Percentiles rank a stretch among this genome's conserved stretches.
phyloP scores from a whole-genome alignment of 2,329 filamentous ascomycete species.

The Neonectria hederae region DNA sequence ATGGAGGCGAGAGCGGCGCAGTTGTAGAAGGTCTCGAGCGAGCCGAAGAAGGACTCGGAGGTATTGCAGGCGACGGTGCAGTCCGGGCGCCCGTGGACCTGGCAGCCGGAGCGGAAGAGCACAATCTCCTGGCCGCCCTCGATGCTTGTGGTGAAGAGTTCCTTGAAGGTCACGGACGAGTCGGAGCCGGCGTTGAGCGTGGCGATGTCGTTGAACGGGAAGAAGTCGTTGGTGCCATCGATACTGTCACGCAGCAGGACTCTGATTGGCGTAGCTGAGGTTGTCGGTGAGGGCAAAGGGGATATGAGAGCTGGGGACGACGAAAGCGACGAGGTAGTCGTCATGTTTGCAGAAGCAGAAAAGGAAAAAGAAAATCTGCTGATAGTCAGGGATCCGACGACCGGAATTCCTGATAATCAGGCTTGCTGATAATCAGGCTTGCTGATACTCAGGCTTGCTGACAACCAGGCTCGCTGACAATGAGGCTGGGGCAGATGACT shows the following conservation, averaged over 20 bases:
- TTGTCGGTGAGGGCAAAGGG: slow-evolving; percentile 21
- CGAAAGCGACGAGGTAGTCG: slow-evolving; percentile 22
- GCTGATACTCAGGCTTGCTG: background rate
- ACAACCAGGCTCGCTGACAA: background rate
- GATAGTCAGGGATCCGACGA: background rate
- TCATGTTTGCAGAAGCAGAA: slow-evolving; percentile 22
- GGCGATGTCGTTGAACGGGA: slow-evolving; percentile 50
- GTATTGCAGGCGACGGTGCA: slow-evolving; percentile 48
- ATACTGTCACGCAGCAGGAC: slow-evolving; percentile 44
- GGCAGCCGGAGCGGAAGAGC: slow-evolving; percentile 48
- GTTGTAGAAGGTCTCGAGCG: slow-evolving; percentile 52
- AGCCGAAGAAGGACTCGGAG: slow-evolving; percentile 45
- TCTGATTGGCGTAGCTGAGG: slow-evolving; percentile 40
- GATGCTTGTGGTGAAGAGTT: slow-evolving; percentile 47
- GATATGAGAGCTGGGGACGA: slow-evolving; percentile 20
- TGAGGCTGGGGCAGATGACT: slow-evolving; percentile 3
- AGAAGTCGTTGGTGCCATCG: slow-evolving; percentile 49
- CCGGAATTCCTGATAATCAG: background rate
- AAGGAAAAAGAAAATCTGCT: background rate
- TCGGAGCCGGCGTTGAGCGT: slow-evolving; percentile 42
- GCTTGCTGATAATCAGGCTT: background rate
- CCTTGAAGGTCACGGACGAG: slow-evolving; percentile 45
- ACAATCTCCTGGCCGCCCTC: slow-evolving; percentile 46
- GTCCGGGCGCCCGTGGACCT: slow-evolving; percentile 41
- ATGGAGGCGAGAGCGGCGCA: slow-evolving; percentile 50